A percentile compares a stretch with the other conserved stretches of the same genome.
phyloP scores from a whole-genome alignment of 1,284 basidiomycete genomes.

The Psilocybe mexicana region DNA sequence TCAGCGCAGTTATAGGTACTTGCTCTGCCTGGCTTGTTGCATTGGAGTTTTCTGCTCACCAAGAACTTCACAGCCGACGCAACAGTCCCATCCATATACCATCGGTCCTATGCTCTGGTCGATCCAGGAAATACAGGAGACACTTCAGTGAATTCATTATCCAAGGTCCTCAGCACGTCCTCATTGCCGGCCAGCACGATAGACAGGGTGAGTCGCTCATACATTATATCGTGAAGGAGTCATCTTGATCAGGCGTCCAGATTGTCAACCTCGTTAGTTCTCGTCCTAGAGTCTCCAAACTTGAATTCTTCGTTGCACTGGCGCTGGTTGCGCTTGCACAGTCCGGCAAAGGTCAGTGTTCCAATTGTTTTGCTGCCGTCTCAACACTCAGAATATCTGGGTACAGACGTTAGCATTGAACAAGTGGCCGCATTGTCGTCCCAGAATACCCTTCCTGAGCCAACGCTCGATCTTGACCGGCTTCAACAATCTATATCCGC shows the following conservation, averaged over 20 bases:
- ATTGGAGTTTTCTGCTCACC: constrained; percentile 33
- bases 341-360: constrained; percentile 61
- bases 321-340: constrained; percentile 88
- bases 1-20: constrained; percentile 71
- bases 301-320: constrained; percentile 87
- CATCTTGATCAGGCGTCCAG: constrained; percentile 37
- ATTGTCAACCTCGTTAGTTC: constrained; percentile 84
- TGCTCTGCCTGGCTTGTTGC: background rate
- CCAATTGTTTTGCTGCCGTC: constrained; percentile 11
- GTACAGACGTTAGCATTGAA: constrained; percentile 75
- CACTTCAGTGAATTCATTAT: constrained; percentile 78
- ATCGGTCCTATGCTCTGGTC: constrained; percentile 69
- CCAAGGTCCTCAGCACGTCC: constrained; percentile 76
- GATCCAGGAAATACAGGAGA: constrained; percentile 70
- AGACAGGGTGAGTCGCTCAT: constrained; percentile 62
- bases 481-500: constrained; percentile 54
- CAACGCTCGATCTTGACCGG: constrained; percentile 62
- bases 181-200: constrained; percentile 77
- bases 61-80: constrained; percentile 55
- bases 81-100: constrained; percentile 78
- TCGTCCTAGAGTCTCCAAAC: constrained; percentile 72
- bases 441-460: constrained; percentile 71
- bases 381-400: background rate
- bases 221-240: background rate
- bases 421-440: constrained; percentile 73